Evolutionary conservation across 2,329 filamentous ascomycete genomes (phyloP).

Genomic region (Neofusicoccum sp.): DNA sequence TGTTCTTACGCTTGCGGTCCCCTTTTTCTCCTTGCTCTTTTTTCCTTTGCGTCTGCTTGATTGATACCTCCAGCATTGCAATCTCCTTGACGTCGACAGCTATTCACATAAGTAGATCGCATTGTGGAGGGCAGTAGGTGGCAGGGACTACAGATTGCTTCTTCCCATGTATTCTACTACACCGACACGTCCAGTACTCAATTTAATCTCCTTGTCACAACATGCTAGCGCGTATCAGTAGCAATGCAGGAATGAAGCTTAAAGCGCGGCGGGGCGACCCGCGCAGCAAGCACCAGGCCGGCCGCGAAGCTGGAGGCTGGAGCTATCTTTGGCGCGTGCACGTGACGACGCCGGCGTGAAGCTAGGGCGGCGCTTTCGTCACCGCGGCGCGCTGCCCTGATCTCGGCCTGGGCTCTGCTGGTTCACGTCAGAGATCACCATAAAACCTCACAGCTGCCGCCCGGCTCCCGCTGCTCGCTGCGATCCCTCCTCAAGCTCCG

Average conservation of each 20-base stretch:
- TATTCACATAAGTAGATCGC: conserved; percentile 24
- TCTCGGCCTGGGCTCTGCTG: conserved; percentile 12
- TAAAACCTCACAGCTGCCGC: conserved; percentile 15
- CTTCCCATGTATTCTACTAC: conserved; percentile 44
- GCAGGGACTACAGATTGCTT: conserved; percentile 36
- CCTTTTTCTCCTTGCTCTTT: conserved; percentile 35
- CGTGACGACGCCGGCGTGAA: background rate
- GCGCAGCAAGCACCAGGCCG: background rate
- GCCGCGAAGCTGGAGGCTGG: background rate
- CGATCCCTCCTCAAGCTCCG: background rate
- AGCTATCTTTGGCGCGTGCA: conserved; percentile 12
- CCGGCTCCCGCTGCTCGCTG: background rate
- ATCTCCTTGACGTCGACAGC: conserved; percentile 35
- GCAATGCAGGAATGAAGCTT: conserved; percentile 17
- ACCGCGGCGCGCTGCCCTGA: conserved; percentile 18
- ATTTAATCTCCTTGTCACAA: conserved; percentile 37
- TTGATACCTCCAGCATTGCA: conserved; percentile 49
- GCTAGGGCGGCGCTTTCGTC: conserved; percentile 21
- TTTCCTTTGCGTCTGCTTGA: conserved; percentile 42
- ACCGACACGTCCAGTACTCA: conserved; percentile 35
- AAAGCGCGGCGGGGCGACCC: conserved; percentile 11
- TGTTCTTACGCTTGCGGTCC: conserved; percentile 22
- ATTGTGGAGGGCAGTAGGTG: conserved; percentile 28
- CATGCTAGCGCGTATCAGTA: background rate
- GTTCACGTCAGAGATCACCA: conserved; percentile 21